phyloP scores from a whole-genome alignment of 345 rosid genomes.

The Turritis glabra region DNA sequence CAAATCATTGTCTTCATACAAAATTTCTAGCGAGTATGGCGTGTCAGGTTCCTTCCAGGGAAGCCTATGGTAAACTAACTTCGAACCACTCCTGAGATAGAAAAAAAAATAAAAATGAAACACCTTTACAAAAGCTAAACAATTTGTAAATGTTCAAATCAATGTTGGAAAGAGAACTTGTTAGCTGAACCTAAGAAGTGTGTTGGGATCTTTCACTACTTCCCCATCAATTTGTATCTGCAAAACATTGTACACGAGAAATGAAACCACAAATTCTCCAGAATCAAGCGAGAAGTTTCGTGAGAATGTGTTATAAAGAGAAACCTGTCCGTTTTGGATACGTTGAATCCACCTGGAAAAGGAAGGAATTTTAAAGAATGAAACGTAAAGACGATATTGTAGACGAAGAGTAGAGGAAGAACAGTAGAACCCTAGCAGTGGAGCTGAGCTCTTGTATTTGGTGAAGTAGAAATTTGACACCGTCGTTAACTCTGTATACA shows the following conservation, averaged over 20 bases:
- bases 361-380: background rate
- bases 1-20: slow-evolving; percentile 75
- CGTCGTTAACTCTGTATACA: slow-evolving; percentile 26
- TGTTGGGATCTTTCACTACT: slow-evolving; percentile 57
- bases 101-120: background rate
- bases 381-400: background rate
- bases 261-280: background rate
- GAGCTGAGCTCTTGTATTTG: slow-evolving; percentile 74
- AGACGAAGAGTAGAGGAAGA: background rate
- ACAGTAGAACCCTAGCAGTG: slow-evolving; percentile 64
- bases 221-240: slow-evolving; percentile 67
- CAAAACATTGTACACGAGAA: background rate
- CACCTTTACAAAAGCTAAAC: slow-evolving; percentile 11
- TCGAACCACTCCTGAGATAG: slow-evolving; percentile 54
- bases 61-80: slow-evolving; percentile 70
- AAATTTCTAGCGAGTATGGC: slow-evolving; percentile 52
- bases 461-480: slow-evolving; percentile 65
- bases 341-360: slow-evolving; percentile 81
- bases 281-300: background rate
- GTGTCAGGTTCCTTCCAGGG: slow-evolving; percentile 92
- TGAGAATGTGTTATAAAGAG: background rate
- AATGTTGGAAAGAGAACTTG: background rate
- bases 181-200: slow-evolving; percentile 52
- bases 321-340: slow-evolving; percentile 80
- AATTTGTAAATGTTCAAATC: background rate